Base-by-base conservation (phyloP, 2,329 filamentous ascomycete genomes). In the Aspergillus jensenii region DNA sequence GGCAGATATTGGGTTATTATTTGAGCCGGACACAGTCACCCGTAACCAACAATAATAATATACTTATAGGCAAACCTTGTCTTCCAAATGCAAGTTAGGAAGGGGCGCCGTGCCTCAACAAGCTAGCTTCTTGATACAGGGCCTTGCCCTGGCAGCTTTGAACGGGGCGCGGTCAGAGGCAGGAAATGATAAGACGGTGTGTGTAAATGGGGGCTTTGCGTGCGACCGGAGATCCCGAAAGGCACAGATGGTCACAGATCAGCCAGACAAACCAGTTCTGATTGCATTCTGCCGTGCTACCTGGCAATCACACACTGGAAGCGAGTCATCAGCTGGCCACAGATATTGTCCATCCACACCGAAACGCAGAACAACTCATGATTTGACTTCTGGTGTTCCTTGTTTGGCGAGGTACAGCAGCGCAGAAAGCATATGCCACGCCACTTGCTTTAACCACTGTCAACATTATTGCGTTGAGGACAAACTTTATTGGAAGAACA, bases 211-310 rank as follows among this genome's bases (percentile, higher is more conserved):
- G 8, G 17, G 15, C 2, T 11, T 33, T 19, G 45, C 14, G 6
- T 25, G 23, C 35, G 31, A 25, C 43, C 52, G 37, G 27, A 40
- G 53, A 35, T 25, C 21, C 50, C 37, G 23, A 55, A 12, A 49
- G 33, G 23, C 52, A 40, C 45, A 48, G 44, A 33, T 23, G n/a
- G 19, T 37, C 19, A 39, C 43, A 48, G 47, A 52, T 27, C n/a
- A 11, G 11, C 15, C 12, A 39, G 33, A 50, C 45, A 49, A 60
- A 54, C 51, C 54, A 52, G 44, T 53, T 49, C 41, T 37, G 44
- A 39, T 50, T 58, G 50, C 55, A 58, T 37, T 17, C 44, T 62
- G 60, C 56, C 56, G 56, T 62, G 49, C 58, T 51, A 62, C 57
- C 46, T 53, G 51, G 35, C 19, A 19, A 54, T 58, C 51, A 50